Base-by-base conservation (phyloP, 1,284 basidiomycete genomes). In the Trametes polyzona region DNA sequence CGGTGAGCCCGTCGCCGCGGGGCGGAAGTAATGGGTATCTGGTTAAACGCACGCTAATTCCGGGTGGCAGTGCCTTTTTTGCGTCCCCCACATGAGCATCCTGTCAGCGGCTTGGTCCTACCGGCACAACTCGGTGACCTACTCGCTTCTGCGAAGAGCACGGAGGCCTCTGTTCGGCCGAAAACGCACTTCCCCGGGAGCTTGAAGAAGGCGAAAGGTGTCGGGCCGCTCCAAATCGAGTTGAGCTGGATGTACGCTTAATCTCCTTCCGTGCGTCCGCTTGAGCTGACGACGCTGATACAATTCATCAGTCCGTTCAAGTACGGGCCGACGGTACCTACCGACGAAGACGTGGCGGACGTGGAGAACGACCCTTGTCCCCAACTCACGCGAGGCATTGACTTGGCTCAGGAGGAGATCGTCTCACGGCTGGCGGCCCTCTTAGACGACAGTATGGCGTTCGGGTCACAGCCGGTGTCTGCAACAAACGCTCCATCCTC, bases 231-330 rank as follows among this genome's bases (percentile, higher is more conserved):
- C 7, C 78, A 79, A 32, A 73, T 90, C 19, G 77, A 82, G 42
- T 72, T 91, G 43, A 84, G 84, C n/a, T 90, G 88, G 88, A 78
- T 82, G 88, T 88, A 51, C 21, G 44, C 35, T 1, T n/a, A 11
- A 9, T 16, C 5, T 9, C 3, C 2, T 21, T 27, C 17, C 11
- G 4, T 17, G 19, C 16, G 16, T n/a, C 24, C 19, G 30, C 30
- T 7, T 5, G 19, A 14, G 1, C 14, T 43, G n/a, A 50, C 14
- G n/a, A n/a, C 26, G 23, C 1, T 30, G 27, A 11, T n/a, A 11
- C 12, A 11, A 3, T 30, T n/a, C 11, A 14, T 36, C 30, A 78
- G 78, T 24, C 77, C 75, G 8, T 79, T 80, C 65, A 75, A 74
- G 39, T 75, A 81, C 70, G 71, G 78, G 64, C 55, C 78, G 68